phyloP scores from a whole-genome alignment of 2,329 filamentous ascomycete species.

The Colletotrichum melonis region DNA sequence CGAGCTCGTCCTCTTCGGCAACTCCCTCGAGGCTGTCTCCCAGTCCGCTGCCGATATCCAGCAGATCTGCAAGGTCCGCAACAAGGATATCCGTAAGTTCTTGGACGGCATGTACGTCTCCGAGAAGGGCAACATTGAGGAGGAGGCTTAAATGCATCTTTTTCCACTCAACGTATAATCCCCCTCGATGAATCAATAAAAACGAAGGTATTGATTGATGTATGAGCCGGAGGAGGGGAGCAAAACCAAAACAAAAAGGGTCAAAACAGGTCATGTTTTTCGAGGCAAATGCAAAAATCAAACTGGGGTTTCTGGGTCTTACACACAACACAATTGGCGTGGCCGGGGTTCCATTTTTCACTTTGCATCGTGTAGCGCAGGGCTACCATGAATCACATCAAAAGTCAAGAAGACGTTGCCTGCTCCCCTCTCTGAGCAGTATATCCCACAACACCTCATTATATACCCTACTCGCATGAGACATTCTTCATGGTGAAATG shows the following conservation, averaged over 20 bases:
- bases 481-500: conserved; percentile 13
- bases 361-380: conserved; percentile 9
- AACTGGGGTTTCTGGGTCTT: conserved; percentile 14
- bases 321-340: conserved; percentile 5
- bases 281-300: conserved; percentile 4
- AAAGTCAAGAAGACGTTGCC: conserved; percentile 11
- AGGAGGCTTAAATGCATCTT: conserved; percentile 64
- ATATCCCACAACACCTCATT: background rate
- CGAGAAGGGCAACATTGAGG: conserved; percentile 95
- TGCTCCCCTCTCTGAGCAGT: conserved; percentile 2
- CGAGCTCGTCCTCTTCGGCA: conserved; percentile 91
- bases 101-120: conserved; percentile 99
- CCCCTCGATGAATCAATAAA: background rate
- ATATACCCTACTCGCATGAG: background rate
- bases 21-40: conserved; percentile 97
- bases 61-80: conserved; percentile 98
- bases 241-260: conserved; percentile 1
- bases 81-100: conserved; percentile 99
- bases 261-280: conserved; percentile 17
- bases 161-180: background rate
- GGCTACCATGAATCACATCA: conserved; percentile 19
- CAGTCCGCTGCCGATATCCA: conserved; percentile 99
- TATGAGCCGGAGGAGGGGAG: conserved; percentile 5
- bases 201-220: background rate
- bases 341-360: conserved; percentile 7